Evolutionary conservation across 2,329 filamentous ascomycete genomes (phyloP).

Genomic region (Sarocladium strictum): DNA sequence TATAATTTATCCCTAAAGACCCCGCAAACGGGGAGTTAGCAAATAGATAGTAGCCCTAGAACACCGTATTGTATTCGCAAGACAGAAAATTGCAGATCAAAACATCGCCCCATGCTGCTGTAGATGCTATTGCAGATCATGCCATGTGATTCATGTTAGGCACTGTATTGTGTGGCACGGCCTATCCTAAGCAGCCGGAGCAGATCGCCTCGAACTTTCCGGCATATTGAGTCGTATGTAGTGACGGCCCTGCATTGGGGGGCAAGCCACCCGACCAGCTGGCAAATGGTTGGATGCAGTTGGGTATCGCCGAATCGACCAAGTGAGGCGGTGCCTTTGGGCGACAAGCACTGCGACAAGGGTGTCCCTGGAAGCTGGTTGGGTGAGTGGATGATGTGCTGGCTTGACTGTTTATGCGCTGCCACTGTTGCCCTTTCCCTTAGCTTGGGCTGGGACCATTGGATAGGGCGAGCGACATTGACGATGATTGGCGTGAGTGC

Average conservation of each 20-base stretch:
- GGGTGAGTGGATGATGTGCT: conserved; percentile 1
- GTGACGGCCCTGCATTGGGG: background rate
- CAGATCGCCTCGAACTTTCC: background rate
- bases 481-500: too few species aligned
- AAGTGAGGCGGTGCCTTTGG: conserved; percentile 4
- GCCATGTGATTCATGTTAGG: too few species aligned
- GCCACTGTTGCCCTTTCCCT: too few species aligned
- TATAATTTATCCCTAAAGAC: too few species aligned
- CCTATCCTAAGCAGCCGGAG: too few species aligned
- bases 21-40: too few species aligned
- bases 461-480: background rate
- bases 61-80: background rate
- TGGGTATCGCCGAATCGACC: background rate
- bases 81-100: background rate
- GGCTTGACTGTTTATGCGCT: conserved; percentile 2
- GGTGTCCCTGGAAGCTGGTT: background rate
- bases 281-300: background rate
- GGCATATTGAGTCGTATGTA: background rate
- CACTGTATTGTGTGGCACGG: too few species aligned
- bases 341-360: background rate
- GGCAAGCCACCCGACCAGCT: background rate
- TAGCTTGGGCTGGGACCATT: too few species aligned
- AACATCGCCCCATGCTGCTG: too few species aligned
- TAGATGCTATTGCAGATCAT: too few species aligned
- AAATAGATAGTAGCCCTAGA: background rate